Conservation (phyloP, 257 asterid species). For the Misopates orontium region DNA sequence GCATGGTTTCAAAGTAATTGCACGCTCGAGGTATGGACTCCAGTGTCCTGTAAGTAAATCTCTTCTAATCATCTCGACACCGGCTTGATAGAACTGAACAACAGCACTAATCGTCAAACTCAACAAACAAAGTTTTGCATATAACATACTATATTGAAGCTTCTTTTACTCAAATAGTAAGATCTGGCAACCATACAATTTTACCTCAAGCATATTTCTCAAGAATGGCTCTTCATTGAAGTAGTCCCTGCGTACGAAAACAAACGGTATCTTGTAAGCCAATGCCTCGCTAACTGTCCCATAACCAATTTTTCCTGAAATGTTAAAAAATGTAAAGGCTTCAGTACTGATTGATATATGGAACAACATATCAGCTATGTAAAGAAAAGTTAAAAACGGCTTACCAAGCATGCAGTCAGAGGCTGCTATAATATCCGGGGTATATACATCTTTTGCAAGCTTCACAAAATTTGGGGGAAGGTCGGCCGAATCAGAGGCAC, state of each 20-base stretch:
- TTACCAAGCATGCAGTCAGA: constrained; percentile 99
- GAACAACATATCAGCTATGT: constrained; percentile 12
- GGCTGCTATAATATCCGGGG: constrained; percentile 95
- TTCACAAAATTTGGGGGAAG: constrained; percentile 89
- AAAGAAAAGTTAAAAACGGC: constrained; percentile 23
- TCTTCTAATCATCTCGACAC: constrained; percentile 98
- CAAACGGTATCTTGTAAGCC: constrained; percentile 94
- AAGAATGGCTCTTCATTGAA: constrained; percentile 97
- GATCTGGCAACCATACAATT: background rate
- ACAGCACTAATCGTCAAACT: constrained; percentile 20
- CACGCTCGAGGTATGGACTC: constrained; percentile 93
- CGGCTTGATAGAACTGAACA: constrained; percentile 76
- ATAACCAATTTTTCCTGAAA: constrained; percentile 95
- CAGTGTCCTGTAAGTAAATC: constrained; percentile 98
- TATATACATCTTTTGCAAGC: constrained; percentile 88
- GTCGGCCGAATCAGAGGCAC: constrained; percentile 78
- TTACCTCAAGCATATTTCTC: constrained; percentile 99
- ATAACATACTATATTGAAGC: background rate
- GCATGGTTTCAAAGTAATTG: constrained; percentile 79
- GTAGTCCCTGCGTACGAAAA: constrained; percentile 97
- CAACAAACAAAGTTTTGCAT: background rate
- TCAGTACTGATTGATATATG: constrained; percentile 15
- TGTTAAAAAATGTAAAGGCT: constrained; percentile 14
- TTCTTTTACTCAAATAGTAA: background rate
- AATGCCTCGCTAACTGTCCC: constrained; percentile 98